Conservation (phyloP, 257 asterid genomes). For the Forsythia suspensa region DNA sequence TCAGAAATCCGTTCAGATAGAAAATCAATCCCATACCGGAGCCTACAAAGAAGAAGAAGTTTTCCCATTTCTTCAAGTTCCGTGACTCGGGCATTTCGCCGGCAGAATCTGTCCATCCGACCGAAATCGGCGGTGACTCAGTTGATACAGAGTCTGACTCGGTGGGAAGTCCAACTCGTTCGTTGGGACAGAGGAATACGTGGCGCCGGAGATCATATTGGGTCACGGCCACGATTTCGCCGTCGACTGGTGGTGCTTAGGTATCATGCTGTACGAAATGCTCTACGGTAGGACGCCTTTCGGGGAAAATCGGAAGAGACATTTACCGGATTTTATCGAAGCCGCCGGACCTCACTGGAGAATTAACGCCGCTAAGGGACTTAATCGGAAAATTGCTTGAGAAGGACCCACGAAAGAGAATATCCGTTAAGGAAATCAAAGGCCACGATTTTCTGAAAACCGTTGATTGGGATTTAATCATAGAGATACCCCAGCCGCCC, state of each 20-base stretch:
- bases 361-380: conserved; percentile 76
- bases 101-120: conserved; percentile 44
- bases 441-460: conserved; percentile 58
- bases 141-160: conserved; percentile 35
- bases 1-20: conserved; percentile 36
- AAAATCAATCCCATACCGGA: background rate
- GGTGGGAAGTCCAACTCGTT: conserved; percentile 63
- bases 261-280: conserved; percentile 87
- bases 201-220: conserved; percentile 83
- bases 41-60: conserved; percentile 27
- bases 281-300: conserved; percentile 45
- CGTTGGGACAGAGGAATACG: conserved; percentile 97
- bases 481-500: conserved; percentile 84
- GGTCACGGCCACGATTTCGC: conserved; percentile 95
- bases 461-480: conserved; percentile 67
- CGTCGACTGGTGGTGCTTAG: conserved; percentile 98
- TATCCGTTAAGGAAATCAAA: conserved; percentile 54
- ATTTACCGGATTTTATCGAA: conserved; percentile 45
- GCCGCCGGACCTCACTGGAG: conserved; percentile 70
- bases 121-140: conserved; percentile 32
- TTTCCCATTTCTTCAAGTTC: conserved; percentile 27
- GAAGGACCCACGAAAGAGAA: conserved; percentile 74
- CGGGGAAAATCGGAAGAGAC: conserved; percentile 76
- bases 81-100: conserved; percentile 59
- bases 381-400: conserved; percentile 73